These are phyloP conservation scores for Zoysia matrella DNA, from an alignment of 202 grass and related monocot genomes.

Conservation along the genomic window DNA sequence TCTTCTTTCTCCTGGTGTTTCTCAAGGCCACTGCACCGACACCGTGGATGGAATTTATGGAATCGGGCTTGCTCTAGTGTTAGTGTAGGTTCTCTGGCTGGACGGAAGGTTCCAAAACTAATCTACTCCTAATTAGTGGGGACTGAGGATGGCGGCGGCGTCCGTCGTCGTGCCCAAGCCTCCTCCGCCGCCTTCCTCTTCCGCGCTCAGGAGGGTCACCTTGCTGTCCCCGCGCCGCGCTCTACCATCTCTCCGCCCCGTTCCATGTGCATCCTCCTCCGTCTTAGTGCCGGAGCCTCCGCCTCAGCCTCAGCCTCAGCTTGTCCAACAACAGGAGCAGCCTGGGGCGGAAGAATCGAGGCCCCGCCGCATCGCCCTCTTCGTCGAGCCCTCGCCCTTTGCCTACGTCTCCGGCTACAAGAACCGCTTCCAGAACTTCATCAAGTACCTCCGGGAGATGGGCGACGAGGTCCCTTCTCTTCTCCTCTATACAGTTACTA, in stretches of 20 bases:
- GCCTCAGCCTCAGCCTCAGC: neutral
- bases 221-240: neutral
- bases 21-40: too few species aligned
- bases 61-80: too few species aligned
- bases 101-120: neutral
- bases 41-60: too few species aligned
- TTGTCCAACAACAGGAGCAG: neutral
- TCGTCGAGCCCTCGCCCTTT: conserved; percentile 37
- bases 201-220: neutral
- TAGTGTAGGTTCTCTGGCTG: too few species aligned
- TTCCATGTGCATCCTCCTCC: neutral
- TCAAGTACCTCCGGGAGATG: conserved; percentile 89
- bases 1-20: neutral
- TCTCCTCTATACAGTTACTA: neutral
- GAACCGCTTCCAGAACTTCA: conserved; percentile 98
- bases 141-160: conserved; percentile 1
- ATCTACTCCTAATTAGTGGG: neutral
- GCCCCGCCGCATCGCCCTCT: conserved; percentile 77
- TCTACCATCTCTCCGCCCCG: neutral
- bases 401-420: conserved; percentile 93
- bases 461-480: conserved; percentile 63
- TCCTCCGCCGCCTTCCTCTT: neutral
- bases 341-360: conserved; percentile 26
- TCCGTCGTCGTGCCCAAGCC: conserved; percentile 32
- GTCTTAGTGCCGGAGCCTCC: neutral